Evolutionary conservation across 2,329 filamentous ascomycete genomes (phyloP).

Genomic region (Claviceps sp.): DNA sequence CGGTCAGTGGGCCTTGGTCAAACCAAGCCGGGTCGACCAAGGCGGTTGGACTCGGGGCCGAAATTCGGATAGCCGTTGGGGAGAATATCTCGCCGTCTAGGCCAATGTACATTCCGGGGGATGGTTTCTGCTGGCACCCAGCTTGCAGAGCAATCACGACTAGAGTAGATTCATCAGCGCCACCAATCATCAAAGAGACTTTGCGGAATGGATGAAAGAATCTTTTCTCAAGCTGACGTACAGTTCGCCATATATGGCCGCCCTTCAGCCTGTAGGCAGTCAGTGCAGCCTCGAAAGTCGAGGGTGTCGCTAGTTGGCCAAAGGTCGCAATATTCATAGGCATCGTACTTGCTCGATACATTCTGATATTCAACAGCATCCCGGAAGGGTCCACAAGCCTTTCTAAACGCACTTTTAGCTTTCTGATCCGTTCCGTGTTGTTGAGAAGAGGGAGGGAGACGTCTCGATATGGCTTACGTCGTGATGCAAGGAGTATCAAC

Average conservation of each 20-base stretch:
- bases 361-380: slow-evolving; percentile 35
- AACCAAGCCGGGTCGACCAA: slow-evolving; percentile 27
- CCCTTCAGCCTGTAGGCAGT: slow-evolving; percentile 29
- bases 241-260: slow-evolving; percentile 40
- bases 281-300: slow-evolving; percentile 27
- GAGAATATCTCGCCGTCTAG: slow-evolving; percentile 41
- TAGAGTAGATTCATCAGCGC: slow-evolving; percentile 9
- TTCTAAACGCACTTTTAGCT: slow-evolving; percentile 22
- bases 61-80: slow-evolving; percentile 31
- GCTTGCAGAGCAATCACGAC: slow-evolving; percentile 39
- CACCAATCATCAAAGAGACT: background rate
- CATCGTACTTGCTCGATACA: slow-evolving; percentile 28
- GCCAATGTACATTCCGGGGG: slow-evolving; percentile 32
- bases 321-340: slow-evolving; percentile 40
- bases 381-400: slow-evolving; percentile 37
- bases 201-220: background rate
- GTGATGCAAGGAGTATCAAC: slow-evolving; percentile 37
- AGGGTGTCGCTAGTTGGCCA: slow-evolving; percentile 28
- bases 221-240: slow-evolving; percentile 15
- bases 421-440: background rate
- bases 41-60: slow-evolving; percentile 30
- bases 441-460: background rate
- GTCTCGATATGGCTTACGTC: slow-evolving; percentile 23
- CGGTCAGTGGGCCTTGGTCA: slow-evolving; percentile 30
- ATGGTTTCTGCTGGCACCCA: slow-evolving; percentile 40